Evolutionary conservation across 2,329 filamentous ascomycete genomes (phyloP).

Genomic region (Aureobasidium vineae): DNA sequence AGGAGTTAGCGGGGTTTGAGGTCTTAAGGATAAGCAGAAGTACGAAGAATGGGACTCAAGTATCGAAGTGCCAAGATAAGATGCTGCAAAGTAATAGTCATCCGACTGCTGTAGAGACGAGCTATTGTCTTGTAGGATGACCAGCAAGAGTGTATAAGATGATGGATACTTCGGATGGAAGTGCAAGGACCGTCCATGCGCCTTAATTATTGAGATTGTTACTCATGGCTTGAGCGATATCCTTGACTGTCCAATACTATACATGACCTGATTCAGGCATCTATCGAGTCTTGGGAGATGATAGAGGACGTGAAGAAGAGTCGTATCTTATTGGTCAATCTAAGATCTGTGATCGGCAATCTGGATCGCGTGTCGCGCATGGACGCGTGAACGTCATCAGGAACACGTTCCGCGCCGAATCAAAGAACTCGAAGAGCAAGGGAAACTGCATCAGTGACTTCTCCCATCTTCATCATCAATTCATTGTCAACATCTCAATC

Average conservation of each 20-base stretch:
- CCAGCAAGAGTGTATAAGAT: background rate
- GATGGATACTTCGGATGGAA: background rate
- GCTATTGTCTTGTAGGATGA: background rate
- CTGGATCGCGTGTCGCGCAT: background rate
- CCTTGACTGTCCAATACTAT: background rate
- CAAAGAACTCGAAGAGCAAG: background rate
- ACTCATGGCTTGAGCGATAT: background rate
- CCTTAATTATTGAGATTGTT: background rate
- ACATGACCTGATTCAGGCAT: background rate
- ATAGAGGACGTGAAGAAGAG: background rate
- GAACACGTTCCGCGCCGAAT: background rate
- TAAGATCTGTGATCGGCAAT: slow-evolving; percentile 5
- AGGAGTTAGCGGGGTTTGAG: background rate
- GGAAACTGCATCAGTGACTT: background rate
- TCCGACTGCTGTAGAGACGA: background rate
- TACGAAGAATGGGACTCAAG: background rate
- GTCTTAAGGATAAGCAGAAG: background rate
- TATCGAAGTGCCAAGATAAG: background rate
- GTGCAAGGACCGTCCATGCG: background rate
- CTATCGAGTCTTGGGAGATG: background rate
- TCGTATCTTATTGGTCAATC: background rate
- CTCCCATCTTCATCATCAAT: background rate
- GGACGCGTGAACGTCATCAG: slow-evolving; percentile 9
- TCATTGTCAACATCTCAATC: background rate
- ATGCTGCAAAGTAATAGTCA: background rate